phyloP scores from a whole-genome alignment of 2,329 filamentous ascomycete genomes.

The Talaromyces sp. region DNA sequence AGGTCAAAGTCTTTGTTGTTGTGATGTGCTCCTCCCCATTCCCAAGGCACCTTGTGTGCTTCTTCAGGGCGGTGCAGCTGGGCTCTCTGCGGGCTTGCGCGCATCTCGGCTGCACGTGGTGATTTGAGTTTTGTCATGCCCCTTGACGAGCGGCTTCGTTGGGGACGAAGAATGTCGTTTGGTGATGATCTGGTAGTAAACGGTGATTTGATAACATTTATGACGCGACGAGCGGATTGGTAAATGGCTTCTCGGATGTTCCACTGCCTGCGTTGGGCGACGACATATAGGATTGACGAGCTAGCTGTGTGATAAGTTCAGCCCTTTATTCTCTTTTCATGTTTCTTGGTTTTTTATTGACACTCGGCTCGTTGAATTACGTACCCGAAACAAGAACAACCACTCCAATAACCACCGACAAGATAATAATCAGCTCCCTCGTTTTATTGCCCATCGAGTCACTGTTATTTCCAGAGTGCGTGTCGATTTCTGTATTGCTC shows the following conservation, averaged over 20 bases:
- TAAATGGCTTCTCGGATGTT: conserved; percentile 67
- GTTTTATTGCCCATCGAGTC: background rate
- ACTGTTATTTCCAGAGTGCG: background rate
- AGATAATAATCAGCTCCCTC: conserved; percentile 1
- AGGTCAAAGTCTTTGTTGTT: background rate
- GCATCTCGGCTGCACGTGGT: background rate
- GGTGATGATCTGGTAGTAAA: conserved; percentile 18
- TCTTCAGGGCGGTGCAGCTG: background rate
- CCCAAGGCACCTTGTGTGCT: background rate
- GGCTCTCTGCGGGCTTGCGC: background rate
- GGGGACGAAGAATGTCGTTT: conserved; percentile 10
- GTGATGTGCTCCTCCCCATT: background rate
- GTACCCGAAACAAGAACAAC: conserved; percentile 2
- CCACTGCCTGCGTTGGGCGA: conserved; percentile 84
- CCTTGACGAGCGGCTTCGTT: background rate
- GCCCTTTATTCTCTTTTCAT: too few species aligned
- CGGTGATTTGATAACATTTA: conserved; percentile 18
- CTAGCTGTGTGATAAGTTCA: conserved; percentile 45
- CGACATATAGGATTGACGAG: conserved; percentile 64
- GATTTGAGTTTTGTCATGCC: conserved; percentile 2
- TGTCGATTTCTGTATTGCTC: background rate
- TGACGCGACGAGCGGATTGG: conserved; percentile 53
- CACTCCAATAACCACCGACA: conserved; percentile 6
- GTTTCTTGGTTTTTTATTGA: too few species aligned
- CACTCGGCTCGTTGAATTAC: background rate